Evolutionary conservation across 192 early-diverging fungal species (phyloP).

Genomic region (Coemansia sp.): DNA sequence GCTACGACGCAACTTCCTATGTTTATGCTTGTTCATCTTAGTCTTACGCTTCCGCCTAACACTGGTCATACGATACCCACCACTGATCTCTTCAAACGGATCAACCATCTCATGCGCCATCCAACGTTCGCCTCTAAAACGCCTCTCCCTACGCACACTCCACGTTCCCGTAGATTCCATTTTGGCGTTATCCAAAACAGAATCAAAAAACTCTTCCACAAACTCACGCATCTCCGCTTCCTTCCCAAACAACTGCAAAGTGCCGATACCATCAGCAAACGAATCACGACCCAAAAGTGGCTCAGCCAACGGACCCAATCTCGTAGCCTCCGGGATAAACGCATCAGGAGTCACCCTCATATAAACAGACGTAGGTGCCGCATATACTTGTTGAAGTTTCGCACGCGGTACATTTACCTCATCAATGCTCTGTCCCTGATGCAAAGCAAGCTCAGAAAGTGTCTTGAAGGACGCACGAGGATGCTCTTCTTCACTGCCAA

Average conservation of each 20-base stretch:
- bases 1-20: conserved; percentile 82
- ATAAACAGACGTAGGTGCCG: conserved; percentile 45
- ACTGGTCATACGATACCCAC: conserved; percentile 63
- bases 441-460: conserved; percentile 29
- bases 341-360: conserved; percentile 38
- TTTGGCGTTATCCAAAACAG: conserved; percentile 16
- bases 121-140: conserved; percentile 24
- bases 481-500: background rate
- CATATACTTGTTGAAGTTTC: conserved; percentile 41
- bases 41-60: conserved; percentile 80
- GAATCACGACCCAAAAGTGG: conserved; percentile 41
- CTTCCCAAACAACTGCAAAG: conserved; percentile 15
- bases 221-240: conserved; percentile 28
- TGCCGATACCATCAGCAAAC: conserved; percentile 25
- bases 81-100: conserved; percentile 23
- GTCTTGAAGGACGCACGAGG: conserved; percentile 34
- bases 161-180: conserved; percentile 10
- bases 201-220: conserved; percentile 52
- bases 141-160: conserved; percentile 22
- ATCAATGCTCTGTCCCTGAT: conserved; percentile 18
- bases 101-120: conserved; percentile 24
- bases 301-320: conserved; percentile 43
- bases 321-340: conserved; percentile 52
- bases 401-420: conserved; percentile 35
- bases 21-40: conserved; percentile 98